These are phyloP conservation scores for Ciborinia camelliae DNA, from an alignment of 2,329 filamentous ascomycete genomes.

Conservation along the genomic window DNA sequence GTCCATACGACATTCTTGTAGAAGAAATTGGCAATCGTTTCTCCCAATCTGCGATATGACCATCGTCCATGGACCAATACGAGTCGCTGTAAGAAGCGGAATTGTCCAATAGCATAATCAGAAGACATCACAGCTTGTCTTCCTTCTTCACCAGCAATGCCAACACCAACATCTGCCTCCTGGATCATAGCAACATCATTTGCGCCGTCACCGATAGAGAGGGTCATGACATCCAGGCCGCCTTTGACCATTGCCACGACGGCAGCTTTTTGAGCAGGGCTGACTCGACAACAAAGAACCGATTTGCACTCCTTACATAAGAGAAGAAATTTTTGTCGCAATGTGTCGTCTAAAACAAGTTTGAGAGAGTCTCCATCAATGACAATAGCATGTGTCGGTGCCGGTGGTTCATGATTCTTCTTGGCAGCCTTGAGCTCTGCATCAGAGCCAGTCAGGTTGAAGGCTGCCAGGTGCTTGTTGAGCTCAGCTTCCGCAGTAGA, in stretches of 20 bases:
- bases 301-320: constrained; percentile 97
- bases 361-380: constrained; percentile 94
- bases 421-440: constrained; percentile 77
- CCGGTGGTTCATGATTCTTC: constrained; percentile 80
- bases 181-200: constrained; percentile 99
- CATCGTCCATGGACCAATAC: constrained; percentile 89
- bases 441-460: constrained; percentile 78
- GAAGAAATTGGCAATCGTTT: constrained; percentile 98
- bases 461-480: constrained; percentile 67
- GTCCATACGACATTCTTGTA: constrained; percentile 99
- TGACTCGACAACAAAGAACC: constrained; percentile 95
- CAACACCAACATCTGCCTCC: constrained; percentile 93
- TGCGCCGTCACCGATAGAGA: constrained; percentile 89
- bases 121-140: constrained; percentile 94
- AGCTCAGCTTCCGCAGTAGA: constrained; percentile 65
- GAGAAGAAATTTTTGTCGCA: constrained; percentile 90
- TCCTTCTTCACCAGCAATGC: constrained; percentile 90
- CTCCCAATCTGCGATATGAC: constrained; percentile 91
- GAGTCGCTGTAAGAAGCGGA: constrained; percentile 80
- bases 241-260: constrained; percentile 95
- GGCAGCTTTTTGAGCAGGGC: constrained; percentile 94
- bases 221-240: constrained; percentile 91
- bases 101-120: constrained; percentile 93
- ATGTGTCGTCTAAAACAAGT: constrained; percentile 73
- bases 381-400: constrained; percentile 84